Percentiles rank a stretch among this genome's conserved stretches.
Evolutionary conservation across 148 eudicot species (phyloP).

Genomic region (Vaccinium myrtillus): DNA sequence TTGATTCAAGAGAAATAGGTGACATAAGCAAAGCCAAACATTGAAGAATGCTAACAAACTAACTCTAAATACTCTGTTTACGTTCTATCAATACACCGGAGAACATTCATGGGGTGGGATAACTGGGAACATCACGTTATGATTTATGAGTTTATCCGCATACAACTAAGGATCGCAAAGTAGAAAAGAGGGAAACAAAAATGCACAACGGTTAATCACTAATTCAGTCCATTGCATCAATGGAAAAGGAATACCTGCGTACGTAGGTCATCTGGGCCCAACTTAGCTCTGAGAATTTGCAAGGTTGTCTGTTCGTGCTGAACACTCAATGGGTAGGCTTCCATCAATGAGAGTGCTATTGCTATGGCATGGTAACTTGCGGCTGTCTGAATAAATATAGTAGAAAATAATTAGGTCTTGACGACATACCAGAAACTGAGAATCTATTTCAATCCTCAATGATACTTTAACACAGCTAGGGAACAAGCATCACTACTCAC

Average conservation of each 20-base stretch:
- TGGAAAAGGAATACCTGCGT: slow-evolving; percentile 69
- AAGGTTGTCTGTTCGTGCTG: slow-evolving; percentile 99
- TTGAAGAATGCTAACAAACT: not conserved
- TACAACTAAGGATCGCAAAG: not conserved
- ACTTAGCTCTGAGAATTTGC: slow-evolving; percentile 94
- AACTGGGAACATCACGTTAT: not conserved
- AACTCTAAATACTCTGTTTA: not conserved
- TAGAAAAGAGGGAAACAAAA: not conserved
- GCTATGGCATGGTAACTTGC: slow-evolving; percentile 99
- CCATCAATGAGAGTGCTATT: slow-evolving; percentile 98
- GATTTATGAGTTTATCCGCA: not conserved
- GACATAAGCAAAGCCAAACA: not conserved
- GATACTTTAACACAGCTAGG: not conserved
- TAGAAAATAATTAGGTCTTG: slow-evolving; percentile 14
- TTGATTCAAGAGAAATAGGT: not conserved
- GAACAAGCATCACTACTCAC: not conserved
- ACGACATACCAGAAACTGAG: not conserved
- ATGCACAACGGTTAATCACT: not conserved
- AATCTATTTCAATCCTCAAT: not conserved
- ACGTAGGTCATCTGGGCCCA: slow-evolving; percentile 98
- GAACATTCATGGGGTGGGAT: not conserved
- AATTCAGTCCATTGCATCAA: not conserved
- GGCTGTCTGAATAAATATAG: slow-evolving; percentile 66
- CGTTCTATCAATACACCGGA: not conserved
- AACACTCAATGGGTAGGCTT: slow-evolving; percentile 98